A percentile compares a stretch with the other conserved stretches of the same genome.
phyloP scores from a whole-genome alignment of 495 filamentous ascomycete genomes.

The Cairneyella variabilis region DNA sequence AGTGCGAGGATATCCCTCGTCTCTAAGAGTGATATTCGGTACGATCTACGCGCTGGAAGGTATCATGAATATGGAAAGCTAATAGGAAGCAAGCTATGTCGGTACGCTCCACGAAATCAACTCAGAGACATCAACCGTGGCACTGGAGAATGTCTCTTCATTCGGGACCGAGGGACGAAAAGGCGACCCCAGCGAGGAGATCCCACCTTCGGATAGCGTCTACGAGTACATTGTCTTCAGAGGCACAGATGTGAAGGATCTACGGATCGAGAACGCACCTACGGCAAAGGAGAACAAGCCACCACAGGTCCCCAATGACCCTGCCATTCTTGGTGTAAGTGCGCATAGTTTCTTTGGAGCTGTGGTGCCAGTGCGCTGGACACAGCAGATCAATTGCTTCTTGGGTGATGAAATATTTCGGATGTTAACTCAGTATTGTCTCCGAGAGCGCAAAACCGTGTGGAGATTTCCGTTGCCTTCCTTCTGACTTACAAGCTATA shows the following conservation, averaged over 20 bases:
- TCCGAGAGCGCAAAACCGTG: slow-evolving; percentile 93
- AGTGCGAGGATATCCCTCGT: slow-evolving; percentile 84
- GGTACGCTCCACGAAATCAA: slow-evolving; percentile 97
- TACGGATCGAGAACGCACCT: slow-evolving; percentile 80
- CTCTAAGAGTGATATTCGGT: slow-evolving; percentile 85
- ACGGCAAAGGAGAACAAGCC: slow-evolving; percentile 64
- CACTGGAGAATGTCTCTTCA: slow-evolving; percentile 89
- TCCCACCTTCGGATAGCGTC: slow-evolving; percentile 72
- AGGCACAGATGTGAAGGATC: slow-evolving; percentile 97
- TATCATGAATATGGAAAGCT: slow-evolving; percentile 18
- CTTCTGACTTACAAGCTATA: slow-evolving; percentile 67
- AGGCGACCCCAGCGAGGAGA: slow-evolving; percentile 71
- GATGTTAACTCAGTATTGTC: slow-evolving; percentile 71
- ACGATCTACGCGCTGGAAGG: neutral
- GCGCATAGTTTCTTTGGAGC: neutral
- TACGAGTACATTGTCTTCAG: slow-evolving; percentile 99
- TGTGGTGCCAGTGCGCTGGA: neutral
- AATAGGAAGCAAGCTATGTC: slow-evolving; percentile 67
- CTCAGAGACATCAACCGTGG: slow-evolving; percentile 92
- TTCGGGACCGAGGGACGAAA: slow-evolving; percentile 90
- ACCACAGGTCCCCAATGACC: slow-evolving; percentile 85
- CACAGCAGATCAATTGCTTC: slow-evolving; percentile 4
- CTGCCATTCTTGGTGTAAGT: slow-evolving; percentile 97
- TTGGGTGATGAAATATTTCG: slow-evolving; percentile 78
- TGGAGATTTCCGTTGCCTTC: slow-evolving; percentile 99